phyloP scores from a whole-genome alignment of 352 stramenopile genomes.

The Phytophthora pini region DNA sequence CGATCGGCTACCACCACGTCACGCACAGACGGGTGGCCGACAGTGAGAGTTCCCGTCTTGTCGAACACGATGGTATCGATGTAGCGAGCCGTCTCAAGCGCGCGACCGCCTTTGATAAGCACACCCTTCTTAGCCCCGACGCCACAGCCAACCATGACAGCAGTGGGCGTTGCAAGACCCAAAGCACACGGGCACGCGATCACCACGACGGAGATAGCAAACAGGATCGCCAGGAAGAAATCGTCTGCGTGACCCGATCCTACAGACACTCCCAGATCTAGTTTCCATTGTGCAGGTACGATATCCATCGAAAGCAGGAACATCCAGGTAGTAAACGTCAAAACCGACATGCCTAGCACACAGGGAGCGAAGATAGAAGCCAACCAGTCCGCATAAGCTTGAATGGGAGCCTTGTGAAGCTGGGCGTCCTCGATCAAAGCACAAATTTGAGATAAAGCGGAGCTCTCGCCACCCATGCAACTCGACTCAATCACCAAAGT shows the following conservation, averaged over 20 bases:
- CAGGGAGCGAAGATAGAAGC: conserved; percentile 41
- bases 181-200: conserved; percentile 89
- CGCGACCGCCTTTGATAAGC: conserved; percentile 87
- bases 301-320: conserved; percentile 5
- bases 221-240: conserved; percentile 77
- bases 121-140: conserved; percentile 90
- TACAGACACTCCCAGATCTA: conserved; percentile 32
- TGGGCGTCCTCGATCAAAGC: conserved; percentile 89
- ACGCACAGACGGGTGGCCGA: conserved; percentile 79
- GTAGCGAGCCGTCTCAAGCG: conserved; percentile 83
- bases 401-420: conserved; percentile 88
- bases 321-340: conserved; percentile 35
- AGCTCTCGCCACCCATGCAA: conserved; percentile 75
- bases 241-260: conserved; percentile 68
- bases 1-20: conserved; percentile 79
- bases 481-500: conserved; percentile 86
- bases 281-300: conserved; percentile 34
- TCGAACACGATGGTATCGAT: conserved; percentile 93
- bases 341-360: conserved; percentile 20
- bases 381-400: conserved; percentile 77
- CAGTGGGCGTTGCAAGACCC: conserved; percentile 83
- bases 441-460: conserved; percentile 77
- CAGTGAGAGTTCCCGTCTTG: conserved; percentile 94
- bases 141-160: conserved; percentile 89
- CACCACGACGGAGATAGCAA: conserved; percentile 89